These are phyloP conservation scores for Lagerstroemia speciosa DNA, from an alignment of 345 rosid genomes.

Conservation along the genomic window DNA sequence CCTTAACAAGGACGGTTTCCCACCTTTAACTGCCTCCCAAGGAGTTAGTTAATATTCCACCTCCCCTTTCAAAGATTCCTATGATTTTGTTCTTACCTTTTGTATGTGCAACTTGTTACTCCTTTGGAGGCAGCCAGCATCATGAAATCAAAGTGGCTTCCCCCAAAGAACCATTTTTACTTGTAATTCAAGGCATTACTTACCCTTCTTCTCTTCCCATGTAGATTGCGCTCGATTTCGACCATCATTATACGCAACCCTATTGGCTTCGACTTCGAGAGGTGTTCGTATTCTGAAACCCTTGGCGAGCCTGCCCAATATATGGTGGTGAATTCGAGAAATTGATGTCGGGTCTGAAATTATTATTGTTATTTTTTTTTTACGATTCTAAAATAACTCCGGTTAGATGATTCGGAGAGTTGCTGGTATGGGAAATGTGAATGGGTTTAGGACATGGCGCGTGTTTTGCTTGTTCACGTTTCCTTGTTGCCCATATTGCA, in stretches of 20 bases:
- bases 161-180: conserved; percentile 2
- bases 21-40: conserved; percentile 1
- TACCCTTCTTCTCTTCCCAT: too few relatives aligned
- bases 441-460: not conserved
- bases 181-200: conserved; percentile 1
- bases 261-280: not conserved
- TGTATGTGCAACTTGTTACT: not conserved
- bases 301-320: too few relatives aligned
- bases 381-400: too few relatives aligned
- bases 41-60: conserved; percentile 3
- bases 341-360: too few relatives aligned
- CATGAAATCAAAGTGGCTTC: not conserved
- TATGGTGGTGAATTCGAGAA: too few relatives aligned
- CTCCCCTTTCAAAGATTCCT: conserved; percentile 8
- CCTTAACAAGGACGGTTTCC: not conserved
- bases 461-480: not conserved
- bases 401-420: not conserved
- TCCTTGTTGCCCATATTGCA: not conserved
- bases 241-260: not conserved
- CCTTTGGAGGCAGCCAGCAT: conserved; percentile 6
- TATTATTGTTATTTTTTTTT: too few relatives aligned
- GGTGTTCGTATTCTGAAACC: too few relatives aligned
- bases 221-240: not conserved
- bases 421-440: not conserved
- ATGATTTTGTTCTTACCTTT: conserved; percentile 5